Percentiles rank a stretch among this genome's conserved stretches.
phyloP scores from a whole-genome alignment of 2,329 filamentous ascomycete species.

The Graphiopsis chlorocephala region DNA sequence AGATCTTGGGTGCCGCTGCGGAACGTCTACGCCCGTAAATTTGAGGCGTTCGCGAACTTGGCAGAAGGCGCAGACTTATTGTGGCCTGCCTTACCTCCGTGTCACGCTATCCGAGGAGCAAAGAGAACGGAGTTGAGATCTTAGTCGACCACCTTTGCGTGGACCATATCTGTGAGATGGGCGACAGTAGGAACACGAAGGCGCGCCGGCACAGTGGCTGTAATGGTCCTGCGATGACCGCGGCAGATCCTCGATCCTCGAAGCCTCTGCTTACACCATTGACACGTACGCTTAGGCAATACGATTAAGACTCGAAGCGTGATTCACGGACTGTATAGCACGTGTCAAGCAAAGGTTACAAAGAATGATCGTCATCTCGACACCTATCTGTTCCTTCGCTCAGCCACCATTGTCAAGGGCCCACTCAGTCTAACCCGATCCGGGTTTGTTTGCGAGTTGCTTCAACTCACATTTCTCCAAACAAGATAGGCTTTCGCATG shows the following conservation, averaged over 20 bases:
- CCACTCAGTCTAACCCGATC: background rate
- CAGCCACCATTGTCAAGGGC: background rate
- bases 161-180: background rate
- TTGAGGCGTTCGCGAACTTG: background rate
- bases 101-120: background rate
- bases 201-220: background rate
- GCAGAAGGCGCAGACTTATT: background rate
- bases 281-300: background rate
- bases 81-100: background rate
- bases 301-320: background rate
- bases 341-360: background rate
- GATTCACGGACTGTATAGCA: background rate
- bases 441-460: slow-evolving; percentile 1
- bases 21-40: background rate
- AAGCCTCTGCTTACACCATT: background rate
- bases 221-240: background rate
- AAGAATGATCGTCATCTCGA: background rate
- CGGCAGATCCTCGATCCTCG: background rate
- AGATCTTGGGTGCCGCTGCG: background rate
- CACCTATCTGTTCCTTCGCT: background rate
- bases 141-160: background rate
- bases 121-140: background rate
- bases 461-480: background rate
- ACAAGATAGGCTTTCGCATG: background rate
- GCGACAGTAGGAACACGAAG: background rate